Base-by-base conservation (phyloP, 805 yeast species). In the Zygotorulaspora florentina region DNA sequence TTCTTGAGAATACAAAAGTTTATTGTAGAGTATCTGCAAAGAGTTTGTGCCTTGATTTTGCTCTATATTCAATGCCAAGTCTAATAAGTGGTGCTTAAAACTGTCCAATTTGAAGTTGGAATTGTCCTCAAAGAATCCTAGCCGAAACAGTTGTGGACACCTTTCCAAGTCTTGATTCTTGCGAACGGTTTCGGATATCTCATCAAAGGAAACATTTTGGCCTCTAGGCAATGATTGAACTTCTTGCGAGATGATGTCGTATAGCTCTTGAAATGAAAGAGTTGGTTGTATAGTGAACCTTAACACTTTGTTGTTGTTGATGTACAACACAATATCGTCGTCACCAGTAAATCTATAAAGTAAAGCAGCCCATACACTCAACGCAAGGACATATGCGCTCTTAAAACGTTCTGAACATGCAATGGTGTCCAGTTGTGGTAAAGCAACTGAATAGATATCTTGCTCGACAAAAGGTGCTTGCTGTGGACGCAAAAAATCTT, bases 331-430 rank as follows among this genome's bases (percentile, higher is more conserved):
- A 41, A 93, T 82, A 58, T 91, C 97, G 54, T 91, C 97, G 63
- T 91, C 98, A 18, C 97, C 98, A 2, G 96, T 85, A 39, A 87
- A 71, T 60, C 98, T 75, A 66, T 77, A 83, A 31, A 87, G 74
- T 46, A 91, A 73, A 1, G 84, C 79, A 18, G 84, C 79, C 68
- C 82, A 86, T 1, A 77, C 77, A 13, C 96, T 71, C 50, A 87
- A 71, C 0, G 82, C 81, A 12, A 77, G 65, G 8, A 71, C 59
- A 62, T 83, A 86, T 6, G 62, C 56, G 34, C 59, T 52, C 28
- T 48, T 27, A 35, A 52, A 45, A 28, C 48, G 41, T 4, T 54
- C 45, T 4, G 20, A 33, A 12, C 46, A 46, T n/a, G 65, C 57
- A 39, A 62, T 49, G 2, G 52, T 28, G 30, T 50, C 55, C 9